Evolutionary conservation across 2,329 filamentous ascomycete genomes (phyloP).

Genomic region (Leptosphaerulina australis): DNA sequence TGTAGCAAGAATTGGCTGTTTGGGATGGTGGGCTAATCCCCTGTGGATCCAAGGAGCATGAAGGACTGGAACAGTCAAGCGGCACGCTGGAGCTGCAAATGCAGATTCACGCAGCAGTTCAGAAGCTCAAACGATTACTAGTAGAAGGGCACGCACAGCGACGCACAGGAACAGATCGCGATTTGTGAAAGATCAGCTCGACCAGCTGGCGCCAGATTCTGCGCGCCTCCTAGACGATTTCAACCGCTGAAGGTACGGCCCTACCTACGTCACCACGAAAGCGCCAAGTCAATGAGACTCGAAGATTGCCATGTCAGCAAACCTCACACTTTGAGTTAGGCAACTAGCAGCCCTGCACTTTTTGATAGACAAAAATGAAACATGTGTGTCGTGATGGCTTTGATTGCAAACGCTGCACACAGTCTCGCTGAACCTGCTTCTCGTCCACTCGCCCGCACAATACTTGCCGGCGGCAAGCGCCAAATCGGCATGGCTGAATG

Average conservation of each 20-base stretch:
- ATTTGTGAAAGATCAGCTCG: not conserved
- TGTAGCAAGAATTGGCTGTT: constrained; percentile 11
- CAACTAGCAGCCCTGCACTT: constrained; percentile 1
- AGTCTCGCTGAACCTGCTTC: not conserved
- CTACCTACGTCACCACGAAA: constrained; percentile 9
- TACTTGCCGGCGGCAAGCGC: not conserved
- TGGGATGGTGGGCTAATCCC: constrained; percentile 16
- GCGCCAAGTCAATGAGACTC: not conserved
- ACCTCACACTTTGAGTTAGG: not conserved
- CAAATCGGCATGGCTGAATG: constrained; percentile 10
- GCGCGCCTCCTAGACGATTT: constrained; percentile 1
- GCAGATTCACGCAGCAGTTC: constrained; percentile 2
- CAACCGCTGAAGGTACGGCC: not conserved
- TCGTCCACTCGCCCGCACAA: not conserved
- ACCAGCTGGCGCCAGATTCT: constrained; percentile 4
- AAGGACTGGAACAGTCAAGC: constrained; percentile 10
- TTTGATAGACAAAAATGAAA: not conserved
- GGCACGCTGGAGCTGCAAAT: constrained; percentile 9
- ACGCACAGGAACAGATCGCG: constrained; percentile 1
- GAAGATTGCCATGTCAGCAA: not conserved
- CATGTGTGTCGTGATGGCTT: not conserved
- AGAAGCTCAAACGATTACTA: not conserved
- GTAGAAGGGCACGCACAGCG: not conserved
- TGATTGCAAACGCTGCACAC: not conserved
- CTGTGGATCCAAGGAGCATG: constrained; percentile 11